Percentiles rank a stretch among this genome's conserved stretches.
These are phyloP conservation scores for Porphyra umbilicalis DNA, from an alignment of 31 red algal genomes.

Conservation along the genomic window DNA sequence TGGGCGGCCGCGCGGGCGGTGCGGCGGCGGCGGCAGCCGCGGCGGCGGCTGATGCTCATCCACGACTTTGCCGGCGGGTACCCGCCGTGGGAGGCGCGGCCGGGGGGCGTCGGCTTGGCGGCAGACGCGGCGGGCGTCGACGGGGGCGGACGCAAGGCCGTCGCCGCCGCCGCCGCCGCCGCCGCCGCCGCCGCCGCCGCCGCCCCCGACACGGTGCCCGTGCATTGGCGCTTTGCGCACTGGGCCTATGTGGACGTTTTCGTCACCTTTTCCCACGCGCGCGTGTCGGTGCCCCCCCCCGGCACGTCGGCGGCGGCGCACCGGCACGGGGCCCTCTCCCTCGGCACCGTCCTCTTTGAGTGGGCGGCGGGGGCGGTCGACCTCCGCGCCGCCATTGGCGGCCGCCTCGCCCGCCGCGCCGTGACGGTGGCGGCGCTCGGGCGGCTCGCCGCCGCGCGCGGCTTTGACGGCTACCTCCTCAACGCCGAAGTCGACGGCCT, in stretches of 20 bases:
- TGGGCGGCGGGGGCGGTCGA: constrained; percentile 28
- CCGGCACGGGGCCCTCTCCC: constrained; percentile 50
- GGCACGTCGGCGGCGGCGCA: constrained; percentile 80
- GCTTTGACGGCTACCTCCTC: constrained; percentile 91
- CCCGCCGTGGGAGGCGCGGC: constrained; percentile 40
- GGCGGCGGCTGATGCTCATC: constrained; percentile 44
- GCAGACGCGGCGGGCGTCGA: background rate
- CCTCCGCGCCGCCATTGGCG: constrained; percentile 4
- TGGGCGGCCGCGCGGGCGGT: constrained; percentile 22
- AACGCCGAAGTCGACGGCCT: constrained; percentile 56
- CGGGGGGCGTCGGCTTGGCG: constrained; percentile 10
- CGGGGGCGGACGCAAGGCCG: background rate
- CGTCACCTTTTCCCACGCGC: constrained; percentile 76
- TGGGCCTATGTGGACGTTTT: constrained; percentile 92
- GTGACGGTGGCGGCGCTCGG: background rate
- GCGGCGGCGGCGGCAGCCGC: constrained; percentile 36
- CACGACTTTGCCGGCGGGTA: constrained; percentile 63
- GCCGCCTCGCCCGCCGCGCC: background rate
- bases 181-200: background rate
- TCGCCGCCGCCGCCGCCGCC: no score
- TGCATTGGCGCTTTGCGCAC: constrained; percentile 63
- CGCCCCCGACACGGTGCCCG: background rate
- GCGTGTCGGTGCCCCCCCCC: constrained; percentile 68
- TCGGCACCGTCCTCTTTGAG: constrained; percentile 83
- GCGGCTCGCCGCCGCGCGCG: constrained; percentile 5